A percentile compares a stretch with the other conserved stretches of the same genome.
phyloP scores from a whole-genome alignment of 768 basidiomycete genomes.

The Kondoa subrosea region DNA sequence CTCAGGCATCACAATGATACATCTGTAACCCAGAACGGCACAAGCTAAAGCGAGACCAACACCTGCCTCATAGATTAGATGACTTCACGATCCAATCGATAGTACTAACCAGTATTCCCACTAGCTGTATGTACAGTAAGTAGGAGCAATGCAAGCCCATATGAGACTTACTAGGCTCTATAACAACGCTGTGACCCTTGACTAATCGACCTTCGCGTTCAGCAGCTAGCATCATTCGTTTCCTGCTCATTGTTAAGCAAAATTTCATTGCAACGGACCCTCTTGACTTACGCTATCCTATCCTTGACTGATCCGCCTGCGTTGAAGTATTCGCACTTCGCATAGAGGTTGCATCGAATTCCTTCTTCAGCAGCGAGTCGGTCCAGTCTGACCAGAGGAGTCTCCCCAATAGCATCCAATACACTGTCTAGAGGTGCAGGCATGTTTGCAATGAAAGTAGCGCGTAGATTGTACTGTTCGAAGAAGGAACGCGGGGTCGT shows the following conservation, averaged over 20 bases:
- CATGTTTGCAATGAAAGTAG: neutral
- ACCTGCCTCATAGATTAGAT: conserved; percentile 17
- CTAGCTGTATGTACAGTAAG: too few species aligned
- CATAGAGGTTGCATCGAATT: conserved; percentile 75
- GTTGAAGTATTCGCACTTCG: conserved; percentile 48
- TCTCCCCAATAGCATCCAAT: conserved; percentile 72
- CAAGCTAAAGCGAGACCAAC: conserved; percentile 80
- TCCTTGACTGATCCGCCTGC: conserved; percentile 92
- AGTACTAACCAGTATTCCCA: conserved; percentile 59
- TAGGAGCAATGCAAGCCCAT: too few species aligned
- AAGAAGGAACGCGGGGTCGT: neutral
- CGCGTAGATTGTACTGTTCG: neutral
- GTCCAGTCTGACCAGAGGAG: conserved; percentile 71
- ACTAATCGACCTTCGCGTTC: conserved; percentile 64
- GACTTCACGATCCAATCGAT: neutral
- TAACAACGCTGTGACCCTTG: conserved; percentile 74
- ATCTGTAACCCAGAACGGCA: conserved; percentile 57
- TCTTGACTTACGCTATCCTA: conserved; percentile 57
- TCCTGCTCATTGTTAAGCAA: conserved; percentile 16
- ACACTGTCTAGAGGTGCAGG: conserved; percentile 48
- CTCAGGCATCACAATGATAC: conserved; percentile 45
- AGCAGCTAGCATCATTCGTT: conserved; percentile 83
- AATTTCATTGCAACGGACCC: too few species aligned
- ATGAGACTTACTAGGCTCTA: conserved; percentile 60
- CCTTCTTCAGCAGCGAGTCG: conserved; percentile 56